Base-by-base conservation (phyloP, 176 grass and related monocot genomes). In the Secale cereale region DNA sequence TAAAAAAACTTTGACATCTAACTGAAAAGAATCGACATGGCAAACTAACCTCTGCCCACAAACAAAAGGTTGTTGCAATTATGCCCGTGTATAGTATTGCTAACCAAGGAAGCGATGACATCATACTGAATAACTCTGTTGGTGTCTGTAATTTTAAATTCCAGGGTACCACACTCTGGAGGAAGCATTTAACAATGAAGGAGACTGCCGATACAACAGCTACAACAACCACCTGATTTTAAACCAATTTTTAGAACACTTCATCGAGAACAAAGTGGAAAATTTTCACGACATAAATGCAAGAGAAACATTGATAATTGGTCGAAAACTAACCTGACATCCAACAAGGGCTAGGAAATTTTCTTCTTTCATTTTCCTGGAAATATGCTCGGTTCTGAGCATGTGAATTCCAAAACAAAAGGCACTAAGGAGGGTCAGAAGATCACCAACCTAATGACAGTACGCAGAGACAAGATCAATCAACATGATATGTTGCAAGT, bases 311-410 rank as follows among this genome's bases (percentile, higher is more conserved):
- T 30, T 36, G 60, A 56, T 26, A n/a, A 12, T 25, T 40, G 52
- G n/a, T 75, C 14, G 3, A 86, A 37, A 60, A 81, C 89, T 27
- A 87, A 91, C 89, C 85, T 91, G 59, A 60, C 89, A 91, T 81
- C 89, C 85, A 80, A 87, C 70, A 60, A 91, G 89, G 46, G 50
- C 25, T 84, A 54, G 59, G 10, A 81, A 77, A 32, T 81, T 91
- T 14, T 81, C 85, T 85, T 85, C 81, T 81, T 91, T 87, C 52
- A 70, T 84, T 77, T 76, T 84, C 80, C 70, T 76, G 2, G 82
- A 80, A 77, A 91, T 85, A 77, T 85, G 85, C 85, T 91, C 89
- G 3, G 89, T 87, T 84, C 85, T 87, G 81, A 91, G 81, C 81
- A 91, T 91, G 80, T 91, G 81, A 81, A 87, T 81, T 63, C 77